phyloP scores from a whole-genome alignment of 768 basidiomycete species.

The Boletus subparvulus region DNA sequence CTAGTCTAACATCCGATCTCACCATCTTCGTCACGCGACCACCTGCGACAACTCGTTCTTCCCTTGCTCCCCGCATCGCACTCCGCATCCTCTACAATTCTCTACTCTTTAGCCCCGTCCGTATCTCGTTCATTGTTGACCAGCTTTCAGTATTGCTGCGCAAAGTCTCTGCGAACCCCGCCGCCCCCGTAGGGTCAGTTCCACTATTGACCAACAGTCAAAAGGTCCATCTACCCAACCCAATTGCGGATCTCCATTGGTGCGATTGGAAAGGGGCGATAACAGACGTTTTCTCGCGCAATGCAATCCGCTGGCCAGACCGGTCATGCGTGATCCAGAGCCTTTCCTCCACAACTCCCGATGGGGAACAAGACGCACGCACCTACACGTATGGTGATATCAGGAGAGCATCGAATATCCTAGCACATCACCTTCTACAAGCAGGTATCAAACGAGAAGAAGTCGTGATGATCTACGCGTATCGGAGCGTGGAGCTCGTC shows the following conservation, averaged over 20 bases:
- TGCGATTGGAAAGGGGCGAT: slow-evolving; percentile 97
- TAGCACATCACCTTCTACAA: slow-evolving; percentile 86
- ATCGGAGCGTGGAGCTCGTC: slow-evolving; percentile 93
- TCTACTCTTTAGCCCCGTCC: slow-evolving; percentile 77
- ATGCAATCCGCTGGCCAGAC: slow-evolving; percentile 78
- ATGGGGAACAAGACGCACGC: slow-evolving; percentile 49
- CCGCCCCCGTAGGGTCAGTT: slow-evolving; percentile 72
- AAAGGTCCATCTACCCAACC: slow-evolving; percentile 70
- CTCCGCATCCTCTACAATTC: slow-evolving; percentile 93
- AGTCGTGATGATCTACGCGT: slow-evolving; percentile 97
- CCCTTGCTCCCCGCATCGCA: slow-evolving; percentile 72
- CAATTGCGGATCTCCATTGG: slow-evolving; percentile 90
- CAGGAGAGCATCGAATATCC: slow-evolving; percentile 79
- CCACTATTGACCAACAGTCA: slow-evolving; percentile 77
- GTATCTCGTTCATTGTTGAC: slow-evolving; percentile 78
- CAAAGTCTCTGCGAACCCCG: slow-evolving; percentile 65
- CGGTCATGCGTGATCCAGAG: slow-evolving; percentile 89
- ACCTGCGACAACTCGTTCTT: slow-evolving; percentile 61
- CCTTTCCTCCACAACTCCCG: slow-evolving; percentile 40
- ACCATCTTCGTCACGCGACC: slow-evolving; percentile 85
- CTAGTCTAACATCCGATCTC: slow-evolving; percentile 86
- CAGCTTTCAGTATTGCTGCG: slow-evolving; percentile 81
- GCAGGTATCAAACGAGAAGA: slow-evolving; percentile 89
- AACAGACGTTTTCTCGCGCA: slow-evolving; percentile 88
- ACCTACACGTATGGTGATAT: slow-evolving; percentile 81